phyloP scores from a whole-genome alignment of 192 early-diverging fungal genomes.

The Backusella westeae region DNA sequence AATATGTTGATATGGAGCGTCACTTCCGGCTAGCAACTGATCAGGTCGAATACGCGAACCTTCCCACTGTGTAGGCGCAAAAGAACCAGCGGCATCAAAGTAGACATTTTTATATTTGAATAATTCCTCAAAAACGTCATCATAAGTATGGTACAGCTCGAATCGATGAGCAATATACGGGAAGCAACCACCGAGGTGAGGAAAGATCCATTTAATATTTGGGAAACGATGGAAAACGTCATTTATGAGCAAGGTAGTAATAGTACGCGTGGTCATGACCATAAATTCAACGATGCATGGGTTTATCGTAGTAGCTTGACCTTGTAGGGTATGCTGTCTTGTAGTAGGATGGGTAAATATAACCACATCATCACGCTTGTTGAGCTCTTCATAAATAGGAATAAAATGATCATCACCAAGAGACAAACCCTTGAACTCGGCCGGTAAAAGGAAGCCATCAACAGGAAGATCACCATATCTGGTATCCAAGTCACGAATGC shows the following conservation, averaged over 20 bases:
- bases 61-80: background rate
- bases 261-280: background rate
- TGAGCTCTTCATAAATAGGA: background rate
- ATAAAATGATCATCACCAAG: background rate
- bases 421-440: background rate
- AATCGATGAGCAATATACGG: background rate
- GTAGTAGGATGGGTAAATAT: background rate
- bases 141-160: background rate
- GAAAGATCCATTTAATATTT: background rate
- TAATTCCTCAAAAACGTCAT: background rate
- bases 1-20: background rate
- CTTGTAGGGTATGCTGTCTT: background rate
- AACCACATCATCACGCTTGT: background rate
- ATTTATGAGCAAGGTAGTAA: background rate
- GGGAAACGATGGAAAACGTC: background rate
- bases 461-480: slow-evolving; percentile 4
- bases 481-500: background rate
- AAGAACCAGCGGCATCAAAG: background rate
- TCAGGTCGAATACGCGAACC: background rate
- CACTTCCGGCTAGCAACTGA: background rate
- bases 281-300: background rate
- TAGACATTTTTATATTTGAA: background rate
- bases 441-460: background rate
- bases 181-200: background rate
- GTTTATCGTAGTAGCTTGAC: background rate